These are phyloP conservation scores for Neurospora hispaniola DNA, from an alignment of 495 filamentous ascomycete species.

Conservation along the genomic window DNA sequence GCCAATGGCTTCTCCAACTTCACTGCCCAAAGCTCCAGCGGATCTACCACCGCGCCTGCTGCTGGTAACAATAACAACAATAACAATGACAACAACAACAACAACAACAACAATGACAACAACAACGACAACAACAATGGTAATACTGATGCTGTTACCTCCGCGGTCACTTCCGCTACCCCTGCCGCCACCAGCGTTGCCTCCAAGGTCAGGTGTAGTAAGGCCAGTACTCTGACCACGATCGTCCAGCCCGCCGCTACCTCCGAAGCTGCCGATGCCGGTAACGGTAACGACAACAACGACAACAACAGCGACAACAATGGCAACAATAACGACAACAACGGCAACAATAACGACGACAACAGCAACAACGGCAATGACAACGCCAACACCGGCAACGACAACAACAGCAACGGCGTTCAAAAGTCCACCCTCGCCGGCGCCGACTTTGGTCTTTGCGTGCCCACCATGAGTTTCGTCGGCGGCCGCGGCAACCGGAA, in stretches of 20 bases:
- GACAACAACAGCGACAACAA: not conserved
- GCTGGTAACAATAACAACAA: not conserved
- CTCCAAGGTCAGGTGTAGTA: too few species aligned
- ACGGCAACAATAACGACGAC: not conserved
- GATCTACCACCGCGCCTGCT: conserved; percentile 14
- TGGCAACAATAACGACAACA: conserved; percentile 2
- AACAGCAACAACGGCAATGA: not conserved
- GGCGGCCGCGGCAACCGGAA: conserved; percentile 35
- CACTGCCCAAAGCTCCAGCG: conserved; percentile 31
- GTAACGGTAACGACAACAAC: conserved; percentile 5
- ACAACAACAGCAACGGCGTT: not conserved
- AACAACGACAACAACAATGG: too few species aligned
- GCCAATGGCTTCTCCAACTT: conserved; percentile 48
- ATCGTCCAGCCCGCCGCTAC: conserved; percentile 9
- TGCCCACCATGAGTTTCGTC: conserved; percentile 44
- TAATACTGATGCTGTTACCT: conserved; percentile 8
- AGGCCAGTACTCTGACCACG: too few species aligned
- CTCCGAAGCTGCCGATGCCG: conserved; percentile 5
- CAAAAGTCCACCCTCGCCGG: conserved; percentile 22
- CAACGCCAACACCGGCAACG: not conserved
- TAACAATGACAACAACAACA: not conserved
- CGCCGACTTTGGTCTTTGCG: conserved; percentile 42
- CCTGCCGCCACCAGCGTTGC: conserved; percentile 5
- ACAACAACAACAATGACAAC: not conserved
- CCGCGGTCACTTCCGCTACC: conserved; percentile 10